Evolutionary conservation across 1,284 basidiomycete species (phyloP).

Genomic region (Naganishia sp.): DNA sequence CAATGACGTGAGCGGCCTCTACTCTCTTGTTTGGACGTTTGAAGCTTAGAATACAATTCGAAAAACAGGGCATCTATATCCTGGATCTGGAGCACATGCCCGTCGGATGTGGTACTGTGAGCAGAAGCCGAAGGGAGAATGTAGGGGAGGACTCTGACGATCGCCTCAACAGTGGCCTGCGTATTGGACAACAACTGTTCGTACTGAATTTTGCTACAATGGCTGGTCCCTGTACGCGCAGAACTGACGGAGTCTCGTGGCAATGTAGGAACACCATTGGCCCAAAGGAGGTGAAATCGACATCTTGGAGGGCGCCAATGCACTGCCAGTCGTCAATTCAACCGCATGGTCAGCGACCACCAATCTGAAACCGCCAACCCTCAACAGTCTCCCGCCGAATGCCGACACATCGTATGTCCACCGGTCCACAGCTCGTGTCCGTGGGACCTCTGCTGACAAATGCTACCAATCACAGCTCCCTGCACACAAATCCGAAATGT

Average conservation of each 20-base stretch:
- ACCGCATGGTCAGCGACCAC: conserved; percentile 43
- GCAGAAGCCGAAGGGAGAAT: neutral
- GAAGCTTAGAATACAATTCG: neutral
- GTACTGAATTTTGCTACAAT: neutral
- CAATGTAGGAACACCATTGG: conserved; percentile 36
- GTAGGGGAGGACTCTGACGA: neutral
- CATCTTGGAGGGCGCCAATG: conserved; percentile 77
- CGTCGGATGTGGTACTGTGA: conserved; percentile 42
- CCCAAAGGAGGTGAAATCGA: conserved; percentile 72
- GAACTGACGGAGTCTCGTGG: neutral
- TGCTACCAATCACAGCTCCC: neutral
- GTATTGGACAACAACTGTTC: conserved; percentile 63
- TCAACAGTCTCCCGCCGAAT: conserved; percentile 10
- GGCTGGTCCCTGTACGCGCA: neutral
- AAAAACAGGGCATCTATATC: conserved; percentile 35
- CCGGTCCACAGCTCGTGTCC: neutral
- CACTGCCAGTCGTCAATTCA: conserved; percentile 39
- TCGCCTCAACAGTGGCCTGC: conserved; percentile 60
- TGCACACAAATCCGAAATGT: conserved; percentile 60
- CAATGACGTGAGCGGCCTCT: conserved; percentile 43
- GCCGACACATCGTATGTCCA: conserved; percentile 21
- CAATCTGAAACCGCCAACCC: conserved; percentile 32
- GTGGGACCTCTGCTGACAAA: neutral
- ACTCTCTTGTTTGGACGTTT: neutral
- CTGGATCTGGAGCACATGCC: conserved; percentile 53